phyloP scores from a whole-genome alignment of 305 asterid species.

The Fraxinus velutina region DNA sequence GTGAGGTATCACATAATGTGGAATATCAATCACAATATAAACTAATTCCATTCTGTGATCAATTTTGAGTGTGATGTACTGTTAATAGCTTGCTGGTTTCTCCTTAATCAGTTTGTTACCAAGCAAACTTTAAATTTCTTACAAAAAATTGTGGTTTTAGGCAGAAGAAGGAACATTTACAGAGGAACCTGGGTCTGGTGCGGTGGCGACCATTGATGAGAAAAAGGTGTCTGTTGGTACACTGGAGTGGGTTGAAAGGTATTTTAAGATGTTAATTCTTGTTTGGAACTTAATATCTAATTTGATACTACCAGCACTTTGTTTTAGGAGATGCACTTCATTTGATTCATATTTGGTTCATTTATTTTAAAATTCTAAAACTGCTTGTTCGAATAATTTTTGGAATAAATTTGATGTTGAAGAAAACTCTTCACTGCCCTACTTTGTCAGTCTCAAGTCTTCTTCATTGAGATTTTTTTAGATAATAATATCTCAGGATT shows the following conservation, averaged over 20 bases:
- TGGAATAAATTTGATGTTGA: not conserved
- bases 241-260: conserved; percentile 92
- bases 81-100: conserved; percentile 4
- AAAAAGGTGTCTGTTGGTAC: conserved; percentile 85
- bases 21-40: not conserved
- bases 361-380: not conserved
- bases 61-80: not conserved
- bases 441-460: not conserved
- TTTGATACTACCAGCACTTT: not conserved
- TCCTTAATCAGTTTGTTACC: conserved; percentile 10
- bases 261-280: conserved; percentile 23
- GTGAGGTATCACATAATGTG: not conserved
- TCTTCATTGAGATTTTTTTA: not conserved
- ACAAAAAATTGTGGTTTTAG: conserved; percentile 40
- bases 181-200: conserved; percentile 99
- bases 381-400: not conserved
- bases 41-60: not conserved
- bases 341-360: not conserved
- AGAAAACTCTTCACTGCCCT: not conserved
- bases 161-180: conserved; percentile 72
- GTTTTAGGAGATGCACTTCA: conserved; percentile 3
- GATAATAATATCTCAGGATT: not conserved
- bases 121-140: conserved; percentile 13
- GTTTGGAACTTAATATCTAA: conserved; percentile 16
- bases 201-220: conserved; percentile 65